Evolutionary conservation across 805 yeast species (phyloP), one percentile per base, ranked within the genome.

Genomic region (Teunomyces barrocoloradensis): DNA sequence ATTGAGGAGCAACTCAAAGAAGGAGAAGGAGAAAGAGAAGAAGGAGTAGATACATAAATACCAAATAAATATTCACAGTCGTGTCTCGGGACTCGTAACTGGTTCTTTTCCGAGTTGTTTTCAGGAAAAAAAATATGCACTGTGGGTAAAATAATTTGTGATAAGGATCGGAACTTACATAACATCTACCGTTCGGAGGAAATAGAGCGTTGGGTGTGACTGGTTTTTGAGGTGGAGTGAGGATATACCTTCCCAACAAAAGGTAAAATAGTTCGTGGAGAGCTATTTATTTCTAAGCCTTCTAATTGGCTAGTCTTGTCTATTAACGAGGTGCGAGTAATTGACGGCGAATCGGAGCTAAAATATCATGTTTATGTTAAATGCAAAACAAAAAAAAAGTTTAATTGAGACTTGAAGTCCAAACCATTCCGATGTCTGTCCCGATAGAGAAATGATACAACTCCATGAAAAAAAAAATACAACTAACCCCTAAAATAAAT

Each of bases 1-100:
- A 45, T 53, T 6, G 56, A 51, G 6, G 47, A 46, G 37, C 48
- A 47, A 28, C 47, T 51, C 39, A 37, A 17, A 29, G 23, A 32
- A n/a, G 44, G 30, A 9, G 46, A n/a, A 12, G 29, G 13, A 3
- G 42, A 34, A 36, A 11, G 15, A 40, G 13, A 17, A 17, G 20
- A 33, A 35, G 13, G 28, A 30, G 43, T 21, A 25, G 27, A 25
- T 7, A 9, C 11, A 25, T n/a, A 18, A 28, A 18, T n/a, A 28
- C 20, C 25, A 29, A 15, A 6, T n/a, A 41, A 17, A 17, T 11
- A 32, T 32, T 32, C 18, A 2, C 15, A 10, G 6, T 10, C 6
- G 7, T 13, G 34, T 13, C 10, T 15, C 34, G 17, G 17, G 17
- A n/a, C 34, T 32, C 34, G 10, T 5, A 32, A 32, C 33, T 3